Conservation (phyloP, 345 rosid genomes). For the Abelmoschus esculentus region DNA sequence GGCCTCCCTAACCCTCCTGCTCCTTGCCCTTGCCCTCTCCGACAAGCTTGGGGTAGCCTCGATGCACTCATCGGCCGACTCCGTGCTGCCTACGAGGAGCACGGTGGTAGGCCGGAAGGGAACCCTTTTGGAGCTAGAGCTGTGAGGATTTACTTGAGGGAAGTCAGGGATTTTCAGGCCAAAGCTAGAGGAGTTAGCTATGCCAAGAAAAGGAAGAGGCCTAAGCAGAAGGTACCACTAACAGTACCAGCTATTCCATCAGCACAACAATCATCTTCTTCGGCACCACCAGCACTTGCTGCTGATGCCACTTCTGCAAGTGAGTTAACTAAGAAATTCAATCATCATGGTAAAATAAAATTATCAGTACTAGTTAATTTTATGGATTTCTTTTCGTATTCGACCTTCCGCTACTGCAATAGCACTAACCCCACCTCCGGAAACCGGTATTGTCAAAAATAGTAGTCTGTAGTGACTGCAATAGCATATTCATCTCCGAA, state of each 20-base stretch:
- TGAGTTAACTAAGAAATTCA: conserved; percentile 1
- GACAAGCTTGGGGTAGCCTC: conserved; percentile 97
- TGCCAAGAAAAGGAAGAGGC: conserved; percentile 76
- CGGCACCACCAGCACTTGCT: background rate
- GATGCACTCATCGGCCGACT: conserved; percentile 96
- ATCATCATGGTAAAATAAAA: background rate
- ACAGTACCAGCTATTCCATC: background rate
- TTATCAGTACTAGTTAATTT: background rate
- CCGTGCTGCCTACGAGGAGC: conserved; percentile 89
- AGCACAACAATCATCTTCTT: background rate
- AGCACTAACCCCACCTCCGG: too few species aligned
- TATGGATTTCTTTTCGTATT: background rate
- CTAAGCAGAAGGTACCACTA: conserved; percentile 28
- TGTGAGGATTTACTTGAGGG: conserved; percentile 73
- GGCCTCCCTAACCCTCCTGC: conserved; percentile 86
- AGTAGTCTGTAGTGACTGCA: too few species aligned
- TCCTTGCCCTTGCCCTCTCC: conserved; percentile 85
- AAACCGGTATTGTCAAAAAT: too few species aligned
- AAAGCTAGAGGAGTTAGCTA: conserved; percentile 93
- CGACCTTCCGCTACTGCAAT: background rate
- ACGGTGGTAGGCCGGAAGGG: conserved; percentile 74
- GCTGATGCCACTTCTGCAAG: conserved; percentile 17
- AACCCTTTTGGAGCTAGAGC: conserved; percentile 90
- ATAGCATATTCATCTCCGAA: too few species aligned
- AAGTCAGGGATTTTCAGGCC: conserved; percentile 89